Conservation (phyloP, 2,329 filamentous ascomycete genomes). For the Ceratocystis diversiconidia region DNA sequence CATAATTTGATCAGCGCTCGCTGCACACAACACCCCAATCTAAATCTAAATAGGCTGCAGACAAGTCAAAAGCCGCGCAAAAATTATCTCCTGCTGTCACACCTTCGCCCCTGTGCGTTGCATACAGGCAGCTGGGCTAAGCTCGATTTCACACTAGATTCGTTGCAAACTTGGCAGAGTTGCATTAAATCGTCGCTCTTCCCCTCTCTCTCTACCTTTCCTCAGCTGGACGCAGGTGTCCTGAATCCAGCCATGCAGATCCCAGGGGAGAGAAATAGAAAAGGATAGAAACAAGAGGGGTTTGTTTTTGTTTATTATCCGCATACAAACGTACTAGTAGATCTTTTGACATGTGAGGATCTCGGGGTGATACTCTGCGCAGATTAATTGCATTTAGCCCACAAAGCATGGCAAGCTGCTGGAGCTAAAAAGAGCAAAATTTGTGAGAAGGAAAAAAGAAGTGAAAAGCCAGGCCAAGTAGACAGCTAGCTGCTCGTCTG, state of each 20-base stretch:
- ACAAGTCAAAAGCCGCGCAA: background rate
- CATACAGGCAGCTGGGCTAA: background rate
- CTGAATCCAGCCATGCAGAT: background rate
- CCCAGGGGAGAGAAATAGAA: background rate
- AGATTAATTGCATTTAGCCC: background rate
- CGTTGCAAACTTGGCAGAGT: background rate
- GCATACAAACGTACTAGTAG: background rate
- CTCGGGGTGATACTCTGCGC: background rate
- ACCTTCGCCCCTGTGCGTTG: constrained; percentile 1
- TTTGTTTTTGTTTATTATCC: background rate
- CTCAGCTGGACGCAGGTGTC: constrained; percentile 1
- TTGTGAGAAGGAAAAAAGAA: background rate
- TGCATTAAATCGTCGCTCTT: background rate
- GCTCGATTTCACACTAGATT: background rate
- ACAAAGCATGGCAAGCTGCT: background rate
- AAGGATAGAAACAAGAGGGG: background rate
- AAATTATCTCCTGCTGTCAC: background rate
- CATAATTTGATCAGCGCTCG: constrained; percentile 1
- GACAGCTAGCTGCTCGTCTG: background rate
- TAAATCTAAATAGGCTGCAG: background rate
- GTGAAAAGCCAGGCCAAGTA: background rate
- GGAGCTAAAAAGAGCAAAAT: background rate
- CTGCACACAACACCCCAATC: background rate
- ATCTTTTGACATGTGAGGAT: constrained; percentile 3
- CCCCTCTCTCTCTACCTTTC: background rate